Evolutionary conservation across 2,329 filamentous ascomycete genomes (phyloP), one percentile per base, ranked within the genome.

Genomic region (Venturia carpophila): DNA sequence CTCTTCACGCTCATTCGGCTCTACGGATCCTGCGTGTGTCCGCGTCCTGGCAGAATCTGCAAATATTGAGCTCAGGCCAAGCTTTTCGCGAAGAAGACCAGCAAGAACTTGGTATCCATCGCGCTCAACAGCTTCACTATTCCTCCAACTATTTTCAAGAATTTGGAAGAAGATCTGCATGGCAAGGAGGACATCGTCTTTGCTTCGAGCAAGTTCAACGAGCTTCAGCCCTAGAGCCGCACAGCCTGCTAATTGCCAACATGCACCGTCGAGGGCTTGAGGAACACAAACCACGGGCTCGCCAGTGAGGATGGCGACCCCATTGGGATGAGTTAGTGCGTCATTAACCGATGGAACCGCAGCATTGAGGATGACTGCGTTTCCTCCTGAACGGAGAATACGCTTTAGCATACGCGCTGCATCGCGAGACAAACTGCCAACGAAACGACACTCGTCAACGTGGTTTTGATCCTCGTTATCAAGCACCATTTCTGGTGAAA

Each of bases 81-180:
- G 80, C 74, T 96, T 97, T 64, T 90, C 89, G 64, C 91, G 87
- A 30, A 99, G 77, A 21, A 97, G 82, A 75, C 92, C 86, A 49
- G 89, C 89, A 62, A 99, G 78, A 43, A 97, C 90, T 34, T 90
- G 89, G 73, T 97, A 99, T 0, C 93, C 95, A 69, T 95, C 94
- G 71, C 90, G 87, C 75, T 99, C 94, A 89, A 99, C 97, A 34
- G 94, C 92, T 74, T 99, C 95, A 69, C 94, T 97, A 69, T 97
- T 97, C 68, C 94, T 85, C 94, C 95, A 99, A 73, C 90, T 97
- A 68, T 90, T 88, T 69, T 90, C 88, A 62, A 97, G 89, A 67
- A 90, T 91, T 68, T 90, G 86, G 68, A 97, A 92, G 34, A 96
- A 80, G 71, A 95, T 89, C 71, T 95, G 87, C 2, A 95, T 86